Conservation (phyloP, 78 protist genomes). For the Neovahlkampfia damariscottae region DNA sequence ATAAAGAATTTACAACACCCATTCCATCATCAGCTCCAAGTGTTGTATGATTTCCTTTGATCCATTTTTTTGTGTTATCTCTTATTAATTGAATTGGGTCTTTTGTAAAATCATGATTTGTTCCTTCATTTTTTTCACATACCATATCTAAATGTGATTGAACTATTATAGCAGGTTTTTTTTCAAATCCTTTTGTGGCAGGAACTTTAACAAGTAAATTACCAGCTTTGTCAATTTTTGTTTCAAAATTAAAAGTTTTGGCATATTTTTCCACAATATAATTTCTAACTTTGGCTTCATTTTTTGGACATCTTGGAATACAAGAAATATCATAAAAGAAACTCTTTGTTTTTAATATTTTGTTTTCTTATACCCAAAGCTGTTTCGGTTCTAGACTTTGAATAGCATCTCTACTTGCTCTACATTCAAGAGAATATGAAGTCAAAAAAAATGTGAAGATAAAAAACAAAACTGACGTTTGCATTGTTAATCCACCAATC, state of each 20-base stretch:
- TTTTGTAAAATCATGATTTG: neutral
- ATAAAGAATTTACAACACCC: slow-evolving; percentile 33
- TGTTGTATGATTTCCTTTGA: slow-evolving; percentile 35
- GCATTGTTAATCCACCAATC: too few species aligned
- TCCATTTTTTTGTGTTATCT: neutral
- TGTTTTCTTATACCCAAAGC: too few species aligned
- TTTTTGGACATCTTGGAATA: too few species aligned
- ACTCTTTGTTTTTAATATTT: too few species aligned
- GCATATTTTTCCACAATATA: neutral
- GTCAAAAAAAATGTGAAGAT: too few species aligned
- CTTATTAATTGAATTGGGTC: neutral
- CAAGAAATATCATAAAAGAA: too few species aligned
- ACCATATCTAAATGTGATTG: slow-evolving; percentile 21
- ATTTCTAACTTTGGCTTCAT: neutral
- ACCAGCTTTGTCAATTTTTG: neutral
- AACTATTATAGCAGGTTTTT: neutral
- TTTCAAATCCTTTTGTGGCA: slow-evolving; percentile 7
- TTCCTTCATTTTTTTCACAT: neutral
- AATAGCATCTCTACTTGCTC: too few species aligned
- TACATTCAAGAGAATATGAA: too few species aligned
- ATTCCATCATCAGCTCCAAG: slow-evolving; percentile 44
- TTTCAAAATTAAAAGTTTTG: neutral
- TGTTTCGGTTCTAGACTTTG: too few species aligned
- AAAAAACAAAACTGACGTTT: too few species aligned
- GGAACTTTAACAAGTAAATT: neutral